Percentiles rank a stretch among this genome's conserved stretches.
phyloP scores from a whole-genome alignment of 1,284 basidiomycete species.

The Ustilago shanxiensis region DNA sequence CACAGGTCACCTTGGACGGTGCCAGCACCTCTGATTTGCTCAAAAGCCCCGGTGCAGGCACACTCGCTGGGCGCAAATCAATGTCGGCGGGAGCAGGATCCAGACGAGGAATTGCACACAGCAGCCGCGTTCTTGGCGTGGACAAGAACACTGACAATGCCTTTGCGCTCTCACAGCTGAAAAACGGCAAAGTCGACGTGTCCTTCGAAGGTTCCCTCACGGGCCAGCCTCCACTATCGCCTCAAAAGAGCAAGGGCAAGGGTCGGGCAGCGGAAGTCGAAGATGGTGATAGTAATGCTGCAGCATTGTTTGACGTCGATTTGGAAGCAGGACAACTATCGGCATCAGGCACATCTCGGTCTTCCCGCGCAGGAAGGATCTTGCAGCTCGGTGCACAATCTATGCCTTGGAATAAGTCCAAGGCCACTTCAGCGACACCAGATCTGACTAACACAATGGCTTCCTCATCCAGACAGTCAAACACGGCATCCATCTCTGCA shows the following conservation, averaged over 20 bases:
- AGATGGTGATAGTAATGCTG: not conserved
- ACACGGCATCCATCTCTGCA: not conserved
- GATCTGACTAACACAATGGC: not conserved
- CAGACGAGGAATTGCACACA: constrained; percentile 44
- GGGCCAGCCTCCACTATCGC: not conserved
- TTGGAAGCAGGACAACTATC: constrained; percentile 23
- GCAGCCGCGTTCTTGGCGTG: constrained; percentile 34
- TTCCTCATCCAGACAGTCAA: not conserved
- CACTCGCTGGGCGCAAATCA: constrained; percentile 15
- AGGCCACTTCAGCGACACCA: not conserved
- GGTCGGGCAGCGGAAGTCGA: constrained; percentile 14
- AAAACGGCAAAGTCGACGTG: constrained; percentile 47
- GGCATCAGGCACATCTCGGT: not conserved
- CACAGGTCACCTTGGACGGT: constrained; percentile 8
- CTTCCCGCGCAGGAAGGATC: constrained; percentile 21
- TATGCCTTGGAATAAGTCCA: constrained; percentile 30
- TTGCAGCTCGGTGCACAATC: constrained; percentile 23
- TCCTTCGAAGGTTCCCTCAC: constrained; percentile 40
- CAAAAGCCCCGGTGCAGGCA: constrained; percentile 1
- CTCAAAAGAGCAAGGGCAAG: constrained; percentile 27
- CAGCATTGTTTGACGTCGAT: constrained; percentile 41
- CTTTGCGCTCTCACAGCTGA: constrained; percentile 33
- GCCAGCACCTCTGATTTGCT: not conserved
- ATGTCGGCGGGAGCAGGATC: constrained; percentile 36
- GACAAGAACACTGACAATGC: constrained; percentile 26